Evolutionary conservation across 2,329 filamentous ascomycete genomes (phyloP), one percentile per base, ranked within the genome.

Genomic region (Mariannaea elegans): DNA sequence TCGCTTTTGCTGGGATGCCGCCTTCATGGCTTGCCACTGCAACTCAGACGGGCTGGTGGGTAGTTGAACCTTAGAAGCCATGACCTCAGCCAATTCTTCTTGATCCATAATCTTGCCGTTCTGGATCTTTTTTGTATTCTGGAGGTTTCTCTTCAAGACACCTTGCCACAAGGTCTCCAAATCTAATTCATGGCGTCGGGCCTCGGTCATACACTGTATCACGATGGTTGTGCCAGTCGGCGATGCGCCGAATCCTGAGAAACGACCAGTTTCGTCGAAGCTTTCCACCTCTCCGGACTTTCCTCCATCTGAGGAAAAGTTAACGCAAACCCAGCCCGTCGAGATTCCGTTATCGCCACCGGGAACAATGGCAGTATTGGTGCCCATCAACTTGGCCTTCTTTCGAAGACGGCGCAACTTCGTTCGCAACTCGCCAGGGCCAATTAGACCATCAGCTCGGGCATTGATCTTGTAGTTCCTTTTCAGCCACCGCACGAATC

Each of bases 271-370:
- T 14, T 80, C 78, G 18, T 82, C 80, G 34, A 82, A 72, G 23
- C 80, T 76, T 10, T 77, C 73, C 13, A 77, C 72, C 62, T 86
- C 82, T 8, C 73, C 71, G 14, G 73, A 70, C n/a, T 82, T 80
- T 19, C 85, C 84, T 41, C 90, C 86, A 1, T 93, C 83, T 14
- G 85, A 86, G 4, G 92, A 92, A 9, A 95, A 85, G 73, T 97
- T 96, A 61, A 98, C 91, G 76, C 95, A 99, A 18, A 99, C 90
- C 95, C 95, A 99, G 9, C 93, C 94, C 1, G 94, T 97, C 12
- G 90, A 89, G 51, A 97, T 91, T 2, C 94, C 94, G 71, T 97
- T 92, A 68, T 97, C 94, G 2, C 84, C 80, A 46, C 84, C 84
- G 10, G 86, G 86, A 6, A 86, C 81, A 45, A 85, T 82, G n/a